Conservation (phyloP, 2,329 filamentous ascomycete genomes). For the Fusarium sp. region DNA sequence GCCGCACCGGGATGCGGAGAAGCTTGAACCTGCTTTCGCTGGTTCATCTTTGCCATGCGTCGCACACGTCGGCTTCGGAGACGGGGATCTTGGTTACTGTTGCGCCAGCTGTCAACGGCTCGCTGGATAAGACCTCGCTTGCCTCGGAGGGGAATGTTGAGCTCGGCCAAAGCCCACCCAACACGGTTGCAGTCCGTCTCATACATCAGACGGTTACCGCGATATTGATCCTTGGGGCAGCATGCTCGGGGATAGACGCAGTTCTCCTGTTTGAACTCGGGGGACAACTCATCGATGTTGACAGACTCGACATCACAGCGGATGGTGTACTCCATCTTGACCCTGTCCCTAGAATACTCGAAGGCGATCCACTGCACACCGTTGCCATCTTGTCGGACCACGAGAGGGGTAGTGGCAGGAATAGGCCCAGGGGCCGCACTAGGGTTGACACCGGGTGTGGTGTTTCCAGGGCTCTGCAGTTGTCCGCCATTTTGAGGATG, state of each 20-base stretch:
- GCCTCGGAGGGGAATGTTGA: conserved; percentile 90
- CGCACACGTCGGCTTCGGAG: conserved; percentile 91
- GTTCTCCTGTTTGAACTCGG: conserved; percentile 97
- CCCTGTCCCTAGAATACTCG: conserved; percentile 94
- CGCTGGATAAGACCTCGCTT: conserved; percentile 97
- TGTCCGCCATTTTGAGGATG: conserved; percentile 56
- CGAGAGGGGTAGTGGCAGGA: conserved; percentile 93
- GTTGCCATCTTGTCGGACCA: conserved; percentile 94
- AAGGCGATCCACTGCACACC: conserved; percentile 99
- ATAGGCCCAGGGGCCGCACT: conserved; percentile 96
- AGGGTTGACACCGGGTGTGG: conserved; percentile 75
- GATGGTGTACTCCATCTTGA: conserved; percentile 99
- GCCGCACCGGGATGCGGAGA: conserved; percentile 67
- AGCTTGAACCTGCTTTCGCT: conserved; percentile 77
- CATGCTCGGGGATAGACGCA: conserved; percentile 97
- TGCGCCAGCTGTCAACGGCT: conserved; percentile 98
- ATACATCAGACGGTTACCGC: conserved; percentile 94
- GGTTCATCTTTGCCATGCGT: conserved; percentile 96
- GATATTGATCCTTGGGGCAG: conserved; percentile 95
- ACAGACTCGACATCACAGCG: conserved; percentile 98
- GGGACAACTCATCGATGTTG: conserved; percentile 84
- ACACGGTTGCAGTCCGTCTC: conserved; percentile 99
- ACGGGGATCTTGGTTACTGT: conserved; percentile 96
- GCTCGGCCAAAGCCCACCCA: conserved; percentile 96
- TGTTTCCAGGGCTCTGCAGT: conserved; percentile 56